Evolutionary conservation across 129 eudicot species (phyloP).

Genomic region (Artemisia argyi): DNA sequence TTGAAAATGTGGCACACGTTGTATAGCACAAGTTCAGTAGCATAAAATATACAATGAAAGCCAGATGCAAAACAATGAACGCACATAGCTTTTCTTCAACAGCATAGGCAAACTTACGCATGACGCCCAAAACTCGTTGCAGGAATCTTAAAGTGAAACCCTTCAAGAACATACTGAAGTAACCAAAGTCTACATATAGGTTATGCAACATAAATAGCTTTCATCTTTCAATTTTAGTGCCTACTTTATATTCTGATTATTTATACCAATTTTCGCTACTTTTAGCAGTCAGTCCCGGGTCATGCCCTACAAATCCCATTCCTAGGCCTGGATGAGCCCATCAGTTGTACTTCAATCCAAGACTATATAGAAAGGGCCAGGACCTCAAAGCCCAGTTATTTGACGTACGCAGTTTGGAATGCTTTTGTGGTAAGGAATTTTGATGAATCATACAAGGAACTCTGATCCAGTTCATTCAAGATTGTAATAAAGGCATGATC

Average conservation of each 20-base stretch:
- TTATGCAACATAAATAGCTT: background rate
- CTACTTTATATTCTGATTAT: too few species aligned
- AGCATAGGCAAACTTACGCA: background rate
- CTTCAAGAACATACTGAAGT: slow-evolving; percentile 2
- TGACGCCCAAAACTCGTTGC: background rate
- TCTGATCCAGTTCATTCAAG: too few species aligned
- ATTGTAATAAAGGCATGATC: too few species aligned
- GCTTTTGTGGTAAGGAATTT: too few species aligned
- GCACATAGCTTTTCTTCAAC: background rate
- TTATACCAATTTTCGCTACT: background rate
- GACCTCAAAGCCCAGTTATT: too few species aligned
- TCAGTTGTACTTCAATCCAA: too few species aligned
- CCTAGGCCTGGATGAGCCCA: too few species aligned
- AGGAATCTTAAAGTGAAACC: background rate
- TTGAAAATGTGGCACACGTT: background rate
- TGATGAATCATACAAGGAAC: too few species aligned
- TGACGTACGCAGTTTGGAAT: too few species aligned
- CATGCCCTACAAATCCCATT: too few species aligned
- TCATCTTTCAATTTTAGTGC: background rate
- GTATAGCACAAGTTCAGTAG: background rate
- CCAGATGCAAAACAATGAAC: slow-evolving; percentile 6
- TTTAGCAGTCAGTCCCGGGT: too few species aligned
- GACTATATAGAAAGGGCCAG: too few species aligned
- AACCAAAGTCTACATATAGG: background rate
- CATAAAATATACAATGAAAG: slow-evolving; percentile 2